Base-by-base conservation (phyloP, 108 stramenopile genomes). In the Conticribra weissflogii region DNA sequence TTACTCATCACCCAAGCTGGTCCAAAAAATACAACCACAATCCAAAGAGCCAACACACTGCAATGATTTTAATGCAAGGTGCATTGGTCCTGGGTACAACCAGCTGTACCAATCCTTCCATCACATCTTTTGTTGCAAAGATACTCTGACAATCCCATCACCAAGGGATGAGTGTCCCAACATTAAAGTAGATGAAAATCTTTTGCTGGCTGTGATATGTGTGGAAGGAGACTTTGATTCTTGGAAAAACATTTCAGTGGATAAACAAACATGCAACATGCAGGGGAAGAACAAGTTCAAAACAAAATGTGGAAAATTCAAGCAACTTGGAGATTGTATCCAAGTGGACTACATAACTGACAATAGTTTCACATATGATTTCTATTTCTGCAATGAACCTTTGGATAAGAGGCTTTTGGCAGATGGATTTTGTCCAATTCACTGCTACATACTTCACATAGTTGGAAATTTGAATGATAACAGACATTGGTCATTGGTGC, bases 211-310 rank as follows among this genome's bases (percentile, higher is more conserved):
- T 22, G 3, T 24, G 57, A 24, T 25, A 59, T 22, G 28, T 59
- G 27, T 59, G 57, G 57, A 18, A 18, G 57, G 3, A 59, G 57
- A 4, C 22, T 12, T 47, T 41, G 62, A 17, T 63, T 12, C 46
- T 63, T 27, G 62, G 44, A 24, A 48, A 46, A 32, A 63, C 44
- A 27, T 63, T 3, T 63, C 4, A 5, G 46, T 63, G 8, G 62
- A 63, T 32, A 5, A 63, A 32, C 62, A 63, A 18, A 63, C 62
- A 0, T 48, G 45, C 46, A 63, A 63, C 45, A 63, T 63, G 62
- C 62, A 63, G 44, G 62, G 62, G 29, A 45, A 63, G 5, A 47
- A 3, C 1, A 15, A 63, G 12, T 63, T 48, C 1, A 63, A 63
- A 32, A 52, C 50, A 27, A 18, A 8, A 16, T 63, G 62, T 52